Evolutionary conservation across 2,329 filamentous ascomycete genomes (phyloP).

Genomic region (Aspergillus brasiliensis): DNA sequence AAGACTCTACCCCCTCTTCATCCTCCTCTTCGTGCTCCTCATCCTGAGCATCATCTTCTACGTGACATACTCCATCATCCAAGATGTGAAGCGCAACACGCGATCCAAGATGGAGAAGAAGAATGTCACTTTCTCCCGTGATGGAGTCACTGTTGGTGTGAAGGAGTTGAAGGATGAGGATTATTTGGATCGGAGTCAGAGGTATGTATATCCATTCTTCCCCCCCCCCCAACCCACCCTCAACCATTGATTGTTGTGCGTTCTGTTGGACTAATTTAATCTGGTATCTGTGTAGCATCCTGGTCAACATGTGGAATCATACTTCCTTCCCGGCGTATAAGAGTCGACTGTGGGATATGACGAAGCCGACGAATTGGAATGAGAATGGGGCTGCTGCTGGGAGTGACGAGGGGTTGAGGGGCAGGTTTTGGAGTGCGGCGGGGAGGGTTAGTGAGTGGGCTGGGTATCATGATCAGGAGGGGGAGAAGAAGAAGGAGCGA

Average conservation of each 20-base stretch:
- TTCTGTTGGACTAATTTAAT: neutral
- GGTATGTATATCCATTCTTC: constrained; percentile 33
- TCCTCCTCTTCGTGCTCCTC: constrained; percentile 57
- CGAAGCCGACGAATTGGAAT: constrained; percentile 17
- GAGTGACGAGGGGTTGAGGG: constrained; percentile 29
- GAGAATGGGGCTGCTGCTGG: no score
- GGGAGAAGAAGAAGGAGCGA: neutral
- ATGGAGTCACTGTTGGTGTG: constrained; percentile 63
- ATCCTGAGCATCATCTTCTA: constrained; percentile 57
- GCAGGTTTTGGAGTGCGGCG: neutral
- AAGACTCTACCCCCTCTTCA: constrained; percentile 56
- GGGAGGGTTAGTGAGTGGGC: constrained; percentile 7
- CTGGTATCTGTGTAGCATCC: constrained; percentile 36
- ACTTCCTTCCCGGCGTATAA: constrained; percentile 51
- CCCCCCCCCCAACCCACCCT: neutral
- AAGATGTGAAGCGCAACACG: constrained; percentile 60
- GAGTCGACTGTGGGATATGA: constrained; percentile 46
- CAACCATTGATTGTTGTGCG: neutral
- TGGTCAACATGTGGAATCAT: constrained; percentile 54
- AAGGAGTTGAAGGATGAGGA: constrained; percentile 60
- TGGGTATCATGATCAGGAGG: neutral
- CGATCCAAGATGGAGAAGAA: constrained; percentile 65
- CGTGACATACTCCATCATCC: constrained; percentile 59
- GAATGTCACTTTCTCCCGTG: constrained; percentile 61
- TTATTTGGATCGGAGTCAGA: constrained; percentile 63